Evolutionary conservation across 2,329 filamentous ascomycete species (phyloP).

Genomic region (Coniochaeta ligniaria): DNA sequence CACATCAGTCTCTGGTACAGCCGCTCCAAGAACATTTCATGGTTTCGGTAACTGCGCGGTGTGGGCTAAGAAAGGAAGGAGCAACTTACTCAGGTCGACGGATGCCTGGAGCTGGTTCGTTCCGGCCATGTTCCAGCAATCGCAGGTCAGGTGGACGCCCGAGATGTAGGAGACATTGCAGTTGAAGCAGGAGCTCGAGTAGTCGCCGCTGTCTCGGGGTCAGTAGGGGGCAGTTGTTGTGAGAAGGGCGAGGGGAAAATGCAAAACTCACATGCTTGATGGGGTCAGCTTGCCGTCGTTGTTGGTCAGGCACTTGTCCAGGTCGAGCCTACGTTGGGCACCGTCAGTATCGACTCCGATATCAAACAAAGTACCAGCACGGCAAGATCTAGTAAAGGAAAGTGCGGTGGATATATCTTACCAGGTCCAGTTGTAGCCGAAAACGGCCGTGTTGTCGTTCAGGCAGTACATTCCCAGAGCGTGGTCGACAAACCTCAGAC

Average conservation of each 20-base stretch:
- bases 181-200: slow-evolving; percentile 13
- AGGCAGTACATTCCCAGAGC: slow-evolving; percentile 32
- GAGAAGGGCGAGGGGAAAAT: neutral
- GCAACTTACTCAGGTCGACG: slow-evolving; percentile 17
- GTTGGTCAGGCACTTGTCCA: slow-evolving; percentile 22
- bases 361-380: neutral
- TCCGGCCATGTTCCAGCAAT: slow-evolving; percentile 10
- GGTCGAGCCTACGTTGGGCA: slow-evolving; percentile 13
- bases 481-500: slow-evolving; percentile 20
- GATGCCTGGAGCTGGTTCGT: neutral
- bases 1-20: too few relatives aligned
- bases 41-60: too few relatives aligned
- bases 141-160: slow-evolving; percentile 15
- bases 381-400: neutral
- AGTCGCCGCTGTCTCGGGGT: slow-evolving; percentile 12
- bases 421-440: slow-evolving; percentile 32
- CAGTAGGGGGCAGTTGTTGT: too few relatives aligned
- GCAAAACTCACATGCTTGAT: slow-evolving; percentile 3
- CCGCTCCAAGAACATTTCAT: too few relatives aligned
- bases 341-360: neutral
- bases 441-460: slow-evolving; percentile 24
- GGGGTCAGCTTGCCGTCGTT: slow-evolving; percentile 13
- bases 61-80: neutral
- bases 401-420: slow-evolving; percentile 9
- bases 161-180: slow-evolving; percentile 10